phyloP scores from a whole-genome alignment of 1,284 basidiomycete species.

The Sporisorium iseilematis-ciliati region DNA sequence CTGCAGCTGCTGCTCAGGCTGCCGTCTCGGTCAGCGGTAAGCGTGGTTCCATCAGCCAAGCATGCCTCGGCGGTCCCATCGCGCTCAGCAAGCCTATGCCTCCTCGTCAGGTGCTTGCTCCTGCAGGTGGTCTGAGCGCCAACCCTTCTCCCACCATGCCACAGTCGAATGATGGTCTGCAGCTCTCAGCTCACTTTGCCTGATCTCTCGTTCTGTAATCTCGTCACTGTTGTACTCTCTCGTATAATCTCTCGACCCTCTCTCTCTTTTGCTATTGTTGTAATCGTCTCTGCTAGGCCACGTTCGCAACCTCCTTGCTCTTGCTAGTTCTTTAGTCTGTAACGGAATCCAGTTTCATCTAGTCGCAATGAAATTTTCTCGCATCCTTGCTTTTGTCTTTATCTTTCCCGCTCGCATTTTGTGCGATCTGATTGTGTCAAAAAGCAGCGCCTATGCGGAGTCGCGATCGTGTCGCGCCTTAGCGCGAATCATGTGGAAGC shows the following conservation, averaged over 20 bases:
- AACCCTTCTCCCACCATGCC: constrained; percentile 38
- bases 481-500: no score
- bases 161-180: constrained; percentile 8
- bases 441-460: no score
- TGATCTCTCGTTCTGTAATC: constrained; percentile 4
- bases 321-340: no score
- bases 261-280: not conserved
- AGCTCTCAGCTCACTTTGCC: constrained; percentile 21
- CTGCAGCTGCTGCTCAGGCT: constrained; percentile 48
- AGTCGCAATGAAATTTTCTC: no score
- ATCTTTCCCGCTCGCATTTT: no score
- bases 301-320: no score
- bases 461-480: no score
- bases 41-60: constrained; percentile 32
- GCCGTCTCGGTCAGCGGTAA: constrained; percentile 40
- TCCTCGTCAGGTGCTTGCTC: constrained; percentile 33
- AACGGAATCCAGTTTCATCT: no score
- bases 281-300: not conserved
- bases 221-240: constrained; percentile 7
- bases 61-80: constrained; percentile 48
- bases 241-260: not conserved
- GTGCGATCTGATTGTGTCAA: no score
- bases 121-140: constrained; percentile 34
- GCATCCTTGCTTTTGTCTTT: no score
- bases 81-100: constrained; percentile 43